These are phyloP conservation scores for Nemania bipapillata DNA, from an alignment of 2,329 filamentous ascomycete species.

Conservation along the genomic window DNA sequence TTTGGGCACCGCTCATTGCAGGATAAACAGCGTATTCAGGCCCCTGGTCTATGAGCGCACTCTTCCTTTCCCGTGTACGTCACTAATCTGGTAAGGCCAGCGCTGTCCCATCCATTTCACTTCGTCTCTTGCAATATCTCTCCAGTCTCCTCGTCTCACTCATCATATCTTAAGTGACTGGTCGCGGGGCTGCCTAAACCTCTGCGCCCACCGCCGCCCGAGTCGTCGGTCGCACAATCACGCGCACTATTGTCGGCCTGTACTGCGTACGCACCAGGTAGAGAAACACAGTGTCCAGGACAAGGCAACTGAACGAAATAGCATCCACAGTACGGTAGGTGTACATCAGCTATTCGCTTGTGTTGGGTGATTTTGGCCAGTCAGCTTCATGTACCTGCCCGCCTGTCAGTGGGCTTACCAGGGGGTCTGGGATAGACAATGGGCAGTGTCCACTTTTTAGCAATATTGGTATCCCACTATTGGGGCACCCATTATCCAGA, in stretches of 20 bases:
- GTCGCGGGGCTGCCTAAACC: slow-evolving; percentile 32
- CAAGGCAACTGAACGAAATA: slow-evolving; percentile 23
- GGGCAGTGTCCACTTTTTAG: slow-evolving; percentile 44
- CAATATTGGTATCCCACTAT: slow-evolving; percentile 51
- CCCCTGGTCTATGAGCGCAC: not conserved
- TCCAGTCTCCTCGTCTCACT: slow-evolving; percentile 6
- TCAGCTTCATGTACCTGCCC: slow-evolving; percentile 42
- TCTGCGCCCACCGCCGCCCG: slow-evolving; percentile 32
- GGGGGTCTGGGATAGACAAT: slow-evolving; percentile 36
- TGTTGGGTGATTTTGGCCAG: slow-evolving; percentile 38
- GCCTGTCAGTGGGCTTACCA: slow-evolving; percentile 38
- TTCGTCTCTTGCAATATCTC: not conserved
- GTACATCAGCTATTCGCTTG: slow-evolving; percentile 41
- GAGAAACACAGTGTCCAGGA: slow-evolving; percentile 38
- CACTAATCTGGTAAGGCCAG: not conserved
- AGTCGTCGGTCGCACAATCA: slow-evolving; percentile 37
- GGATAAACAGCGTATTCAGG: not conserved
- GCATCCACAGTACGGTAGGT: slow-evolving; percentile 40
- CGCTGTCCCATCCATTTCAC: not conserved
- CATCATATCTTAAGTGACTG: not conserved
- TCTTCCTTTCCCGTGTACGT: slow-evolving; percentile 1
- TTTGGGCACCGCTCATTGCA: not conserved
- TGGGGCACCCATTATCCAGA: slow-evolving; percentile 45
- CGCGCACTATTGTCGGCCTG: slow-evolving; percentile 34
- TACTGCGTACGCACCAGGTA: slow-evolving; percentile 20